Evolutionary conservation across 1,284 basidiomycete genomes (phyloP).

Genomic region (Boletellus deceptivus): DNA sequence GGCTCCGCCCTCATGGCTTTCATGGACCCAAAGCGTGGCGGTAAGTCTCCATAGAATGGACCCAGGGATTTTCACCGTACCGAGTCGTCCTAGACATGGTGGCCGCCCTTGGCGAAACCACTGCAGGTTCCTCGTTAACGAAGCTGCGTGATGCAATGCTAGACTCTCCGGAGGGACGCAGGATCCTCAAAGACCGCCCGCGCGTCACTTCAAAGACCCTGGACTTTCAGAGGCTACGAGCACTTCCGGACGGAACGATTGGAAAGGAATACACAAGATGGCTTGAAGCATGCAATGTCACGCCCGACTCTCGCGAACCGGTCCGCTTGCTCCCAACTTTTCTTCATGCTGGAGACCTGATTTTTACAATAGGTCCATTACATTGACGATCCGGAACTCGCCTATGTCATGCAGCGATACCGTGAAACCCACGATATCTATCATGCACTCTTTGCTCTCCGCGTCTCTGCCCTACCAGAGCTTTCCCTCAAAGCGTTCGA

Average conservation of each 20-base stretch:
- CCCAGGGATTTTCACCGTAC: not conserved
- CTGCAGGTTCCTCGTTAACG: slow-evolving; percentile 80
- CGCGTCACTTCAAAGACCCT: slow-evolving; percentile 78
- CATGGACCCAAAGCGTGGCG: slow-evolving; percentile 80
- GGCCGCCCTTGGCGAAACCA: slow-evolving; percentile 88
- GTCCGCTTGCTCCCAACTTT: slow-evolving; percentile 46
- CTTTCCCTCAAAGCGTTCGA: slow-evolving; percentile 97
- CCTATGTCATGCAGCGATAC: slow-evolving; percentile 97
- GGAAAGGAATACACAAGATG: slow-evolving; percentile 89
- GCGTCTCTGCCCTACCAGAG: slow-evolving; percentile 89
- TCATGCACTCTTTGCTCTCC: slow-evolving; percentile 85
- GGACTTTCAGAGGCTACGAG: slow-evolving; percentile 65
- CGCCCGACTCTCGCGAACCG: slow-evolving; percentile 90
- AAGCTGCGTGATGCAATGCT: slow-evolving; percentile 81
- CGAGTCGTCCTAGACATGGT: slow-evolving; percentile 72
- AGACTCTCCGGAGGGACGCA: slow-evolving; percentile 74
- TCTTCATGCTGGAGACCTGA: slow-evolving; percentile 1
- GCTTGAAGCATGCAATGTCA: slow-evolving; percentile 88
- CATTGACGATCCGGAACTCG: slow-evolving; percentile 89
- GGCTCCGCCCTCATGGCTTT: slow-evolving; percentile 88
- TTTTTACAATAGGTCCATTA: slow-evolving; percentile 73
- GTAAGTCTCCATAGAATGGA: slow-evolving; percentile 44
- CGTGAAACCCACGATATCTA: slow-evolving; percentile 98
- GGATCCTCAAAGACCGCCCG: slow-evolving; percentile 82
- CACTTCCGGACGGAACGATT: slow-evolving; percentile 78